phyloP scores from a whole-genome alignment of 768 basidiomycete genomes.

The Russula ochroleuca region DNA sequence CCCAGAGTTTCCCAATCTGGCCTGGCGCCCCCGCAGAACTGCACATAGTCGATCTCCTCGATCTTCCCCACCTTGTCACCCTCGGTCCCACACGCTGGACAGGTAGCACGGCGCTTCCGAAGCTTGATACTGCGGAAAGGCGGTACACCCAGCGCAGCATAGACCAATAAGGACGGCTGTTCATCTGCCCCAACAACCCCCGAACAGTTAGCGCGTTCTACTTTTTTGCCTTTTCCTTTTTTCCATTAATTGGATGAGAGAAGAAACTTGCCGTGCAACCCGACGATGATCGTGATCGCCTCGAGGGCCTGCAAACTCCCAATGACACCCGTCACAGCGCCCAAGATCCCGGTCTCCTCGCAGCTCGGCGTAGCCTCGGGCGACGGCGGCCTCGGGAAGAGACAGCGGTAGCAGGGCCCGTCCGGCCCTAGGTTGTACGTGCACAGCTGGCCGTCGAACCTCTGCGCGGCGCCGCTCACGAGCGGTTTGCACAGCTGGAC shows the following conservation, averaged over 20 bases:
- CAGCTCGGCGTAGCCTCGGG: conserved; percentile 66
- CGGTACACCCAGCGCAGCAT: conserved; percentile 61
- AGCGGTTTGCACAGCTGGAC: conserved; percentile 75
- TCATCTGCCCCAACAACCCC: conserved; percentile 40
- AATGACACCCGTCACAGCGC: conserved; percentile 84
- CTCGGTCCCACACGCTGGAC: conserved; percentile 68
- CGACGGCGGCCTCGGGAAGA: conserved; percentile 76
- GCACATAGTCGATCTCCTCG: conserved; percentile 68
- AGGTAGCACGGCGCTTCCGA: conserved; percentile 63
- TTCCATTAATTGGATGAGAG: not conserved
- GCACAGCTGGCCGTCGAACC: conserved; percentile 76
- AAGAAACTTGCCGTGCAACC: conserved; percentile 51
- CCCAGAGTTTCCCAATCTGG: conserved; percentile 66
- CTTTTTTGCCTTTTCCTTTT: too few relatives aligned
- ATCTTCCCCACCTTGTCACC: conserved; percentile 44
- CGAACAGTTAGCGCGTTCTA: too few relatives aligned
- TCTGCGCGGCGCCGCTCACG: conserved; percentile 89
- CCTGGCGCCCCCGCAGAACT: conserved; percentile 74
- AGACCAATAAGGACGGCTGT: conserved; percentile 63
- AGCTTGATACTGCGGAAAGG: conserved; percentile 83
- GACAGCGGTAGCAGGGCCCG: conserved; percentile 90
- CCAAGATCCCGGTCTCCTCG: conserved; percentile 84
- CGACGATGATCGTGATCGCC: conserved; percentile 72
- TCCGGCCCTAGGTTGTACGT: conserved; percentile 62
- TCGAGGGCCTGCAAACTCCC: conserved; percentile 89